Evolutionary conservation across 208 protist species (phyloP), one percentile per base, ranked within the genome.

Genomic region (Strigomonas culicis): DNA sequence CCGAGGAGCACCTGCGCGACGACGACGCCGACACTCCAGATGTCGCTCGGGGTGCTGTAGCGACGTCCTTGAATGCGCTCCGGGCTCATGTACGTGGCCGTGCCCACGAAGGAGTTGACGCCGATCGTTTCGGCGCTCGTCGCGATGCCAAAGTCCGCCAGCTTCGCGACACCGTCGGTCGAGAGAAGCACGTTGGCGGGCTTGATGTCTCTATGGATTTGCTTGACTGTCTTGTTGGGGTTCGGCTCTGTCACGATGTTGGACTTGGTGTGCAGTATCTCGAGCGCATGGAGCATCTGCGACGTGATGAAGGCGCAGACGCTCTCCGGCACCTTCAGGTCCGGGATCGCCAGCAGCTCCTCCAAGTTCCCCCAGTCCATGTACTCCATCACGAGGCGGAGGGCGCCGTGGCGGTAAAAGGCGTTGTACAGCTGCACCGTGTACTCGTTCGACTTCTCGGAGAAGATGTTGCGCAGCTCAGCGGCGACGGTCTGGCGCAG

Each of bases 181-280:
- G 85, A 86, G n/a, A 96, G 70, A 11, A 96, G 84, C n/a, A 96
- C 75, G 63, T 96, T 96, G 11, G 82, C 77, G 1, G 88, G 88
- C 46, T 92, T 93, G 50, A 96, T 88, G 70, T 96, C 91, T 52
- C 88, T 83, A 51, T 96, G 91, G 39, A 94, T 94, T 52, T 94
- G 88, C 21, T 79, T 77, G 22, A 86, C 51, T n/a, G 75, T 71
- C 74, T 91, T 91, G 46, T 75, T 61, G 49, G 74, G 74, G 62
- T 88, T 84, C 19, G 75, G 50, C 72, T 92, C 82, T 6, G 84
- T 90, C 36, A 98, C 82, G 34, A 95, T 79, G 63, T 87, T 86
- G 10, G 80, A 74, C 64, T 95, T 91, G 17, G 77, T 87, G 66
- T 97, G 93, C 24, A 97, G 74, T 25, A 91, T 80, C 34, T 72